phyloP scores from a whole-genome alignment of 106 monocot genomes.

The Phalaenopsis aphrodite region DNA sequence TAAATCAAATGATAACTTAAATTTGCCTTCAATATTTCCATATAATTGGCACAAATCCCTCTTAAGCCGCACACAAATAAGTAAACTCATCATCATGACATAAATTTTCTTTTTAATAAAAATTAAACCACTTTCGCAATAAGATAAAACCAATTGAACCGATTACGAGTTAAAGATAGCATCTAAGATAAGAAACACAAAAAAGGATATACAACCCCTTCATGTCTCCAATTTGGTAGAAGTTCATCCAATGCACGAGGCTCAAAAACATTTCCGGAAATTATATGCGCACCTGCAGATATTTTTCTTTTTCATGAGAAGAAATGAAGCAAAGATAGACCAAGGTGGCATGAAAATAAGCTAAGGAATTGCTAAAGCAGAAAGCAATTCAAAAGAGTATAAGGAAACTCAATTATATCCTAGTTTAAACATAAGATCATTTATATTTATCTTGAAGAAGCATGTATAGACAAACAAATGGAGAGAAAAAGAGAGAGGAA shows the following conservation, averaged over 20 bases:
- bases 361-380: not conserved
- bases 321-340: not conserved
- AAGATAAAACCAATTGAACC: not conserved
- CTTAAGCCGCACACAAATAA: not conserved
- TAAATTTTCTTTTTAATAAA: not conserved
- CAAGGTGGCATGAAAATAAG: not conserved
- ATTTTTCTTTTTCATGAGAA: not conserved
- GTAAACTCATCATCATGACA: not conserved
- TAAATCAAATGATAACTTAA: too few species aligned
- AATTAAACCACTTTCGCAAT: not conserved
- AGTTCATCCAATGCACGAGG: constrained; percentile 89
- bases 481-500: too few species aligned
- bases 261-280: constrained; percentile 95
- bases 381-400: not conserved
- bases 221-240: constrained; percentile 71
- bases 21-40: too few species aligned
- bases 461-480: not conserved
- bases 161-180: not conserved
- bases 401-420: not conserved
- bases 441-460: not conserved
- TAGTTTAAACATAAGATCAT: not conserved
- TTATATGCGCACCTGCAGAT: constrained; percentile 78
- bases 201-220: constrained; percentile 41
- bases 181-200: not conserved
- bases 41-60: not conserved